Evolutionary conservation across 148 eudicot species (phyloP), one percentile per base, ranked within the genome.

Genomic region (Euryodendron excelsum): DNA sequence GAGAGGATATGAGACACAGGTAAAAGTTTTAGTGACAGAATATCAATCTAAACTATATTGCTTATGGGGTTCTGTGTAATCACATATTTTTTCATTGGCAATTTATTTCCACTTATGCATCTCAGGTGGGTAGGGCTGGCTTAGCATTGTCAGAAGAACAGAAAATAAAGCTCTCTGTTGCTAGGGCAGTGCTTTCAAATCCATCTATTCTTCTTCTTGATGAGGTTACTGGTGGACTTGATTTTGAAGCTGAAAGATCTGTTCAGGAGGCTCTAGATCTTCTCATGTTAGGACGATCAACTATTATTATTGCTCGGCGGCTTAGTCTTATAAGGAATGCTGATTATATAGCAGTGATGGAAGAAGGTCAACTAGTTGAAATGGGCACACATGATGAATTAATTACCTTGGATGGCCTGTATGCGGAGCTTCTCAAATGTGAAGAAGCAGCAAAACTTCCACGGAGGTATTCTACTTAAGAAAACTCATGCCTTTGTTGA

Each of bases 391-490:
- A 96, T 85, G 99, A 96, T 77, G 99, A 96, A 78, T 79, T 96
- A 63, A 77, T 90, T 75, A 83, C 88, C 87, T 89, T 90, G 83
- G 94, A 89, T 86, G 97, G 98, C 82, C 89, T 93, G 4, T 96
- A 96, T 87, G 97, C 99, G 13, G 99, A 96, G 75, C 99, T 96
- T 79, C 92, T 96, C 59, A 96, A 82, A 86, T 91, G 93, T 81
- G 99, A 96, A 85, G 99, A 96, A 84, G 99, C 99, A 72, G 94
- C 99, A 72, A 96, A 93, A 88, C 91, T 96, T 76, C 99, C 99
- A 14, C 88, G 99, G 77, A 93, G 99, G 99, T 96, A 84, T 63
- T 45, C n/a, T 62, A 70, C 73, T 60, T 60, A 36, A 34, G 13
- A 39, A 37, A 79, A 36, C 28, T 70, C 48, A 23, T 75, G 39